Evolutionary conservation across 495 filamentous ascomycete species (phyloP).

Genomic region (Margaritispora aquatica): DNA sequence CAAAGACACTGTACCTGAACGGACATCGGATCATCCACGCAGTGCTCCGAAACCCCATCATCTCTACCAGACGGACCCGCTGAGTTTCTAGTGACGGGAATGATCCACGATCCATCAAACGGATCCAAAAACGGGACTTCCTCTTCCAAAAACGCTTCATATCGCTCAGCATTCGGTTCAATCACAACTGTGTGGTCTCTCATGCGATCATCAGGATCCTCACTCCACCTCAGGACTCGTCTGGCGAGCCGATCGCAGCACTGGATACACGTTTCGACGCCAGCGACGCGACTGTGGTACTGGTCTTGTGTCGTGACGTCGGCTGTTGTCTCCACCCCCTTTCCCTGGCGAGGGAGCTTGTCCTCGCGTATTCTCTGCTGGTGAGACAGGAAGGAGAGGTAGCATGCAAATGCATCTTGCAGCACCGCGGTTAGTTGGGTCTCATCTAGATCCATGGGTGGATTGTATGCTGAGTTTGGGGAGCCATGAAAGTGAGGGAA

Average conservation of each 20-base stretch:
- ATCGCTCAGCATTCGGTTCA: background rate
- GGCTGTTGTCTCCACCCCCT: constrained; percentile 8
- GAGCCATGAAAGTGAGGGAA: background rate
- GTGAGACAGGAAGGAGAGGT: constrained; percentile 7
- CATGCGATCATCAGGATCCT: constrained; percentile 1
- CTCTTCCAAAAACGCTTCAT: background rate
- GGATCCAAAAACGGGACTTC: constrained; percentile 1
- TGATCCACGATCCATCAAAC: constrained; percentile 9
- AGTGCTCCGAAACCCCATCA: background rate
- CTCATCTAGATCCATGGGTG: constrained; percentile 11
- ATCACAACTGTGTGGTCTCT: background rate
- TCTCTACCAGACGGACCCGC: background rate
- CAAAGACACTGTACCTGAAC: background rate
- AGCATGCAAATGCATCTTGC: constrained; percentile 12
- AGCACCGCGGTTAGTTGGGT: constrained; percentile 5
- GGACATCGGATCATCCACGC: background rate
- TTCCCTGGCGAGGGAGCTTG: constrained; percentile 5
- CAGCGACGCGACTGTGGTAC: constrained; percentile 1
- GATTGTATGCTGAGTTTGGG: background rate
- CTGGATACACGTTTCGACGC: constrained; percentile 6
- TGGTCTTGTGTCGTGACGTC: background rate
- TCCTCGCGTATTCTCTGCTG: constrained; percentile 1
- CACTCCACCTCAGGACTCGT: constrained; percentile 7
- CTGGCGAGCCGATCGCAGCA: constrained; percentile 1
- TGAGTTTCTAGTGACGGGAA: background rate